Conservation (phyloP, 1,284 basidiomycete genomes). For the Peniophora sp. region DNA sequence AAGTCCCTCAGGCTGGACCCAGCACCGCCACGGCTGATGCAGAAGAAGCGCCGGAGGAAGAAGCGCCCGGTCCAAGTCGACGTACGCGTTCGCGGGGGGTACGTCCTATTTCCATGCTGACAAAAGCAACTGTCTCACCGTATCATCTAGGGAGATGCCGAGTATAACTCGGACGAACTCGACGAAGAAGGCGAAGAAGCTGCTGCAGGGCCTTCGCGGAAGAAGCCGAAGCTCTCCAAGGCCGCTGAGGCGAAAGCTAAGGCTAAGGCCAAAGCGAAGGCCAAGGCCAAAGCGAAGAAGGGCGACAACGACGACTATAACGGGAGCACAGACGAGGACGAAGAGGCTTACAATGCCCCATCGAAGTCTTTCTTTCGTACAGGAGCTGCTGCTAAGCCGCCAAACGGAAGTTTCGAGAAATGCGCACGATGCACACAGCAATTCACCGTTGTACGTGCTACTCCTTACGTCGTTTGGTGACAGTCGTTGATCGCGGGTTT, state of each 20-base stretch:
- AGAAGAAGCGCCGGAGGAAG: too few relatives aligned
- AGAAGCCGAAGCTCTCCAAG: constrained; percentile 39
- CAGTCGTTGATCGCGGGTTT: too few relatives aligned
- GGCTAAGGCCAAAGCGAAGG: constrained; percentile 37
- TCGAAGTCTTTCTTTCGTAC: constrained; percentile 45
- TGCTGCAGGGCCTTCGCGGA: constrained; percentile 20
- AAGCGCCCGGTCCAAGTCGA: constrained; percentile 16
- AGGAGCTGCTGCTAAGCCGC: constrained; percentile 40
- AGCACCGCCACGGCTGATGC: too few relatives aligned
- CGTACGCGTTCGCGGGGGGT: too few relatives aligned
- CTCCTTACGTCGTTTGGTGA: background rate
- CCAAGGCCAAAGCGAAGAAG: constrained; percentile 40
- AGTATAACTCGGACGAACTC: constrained; percentile 66
- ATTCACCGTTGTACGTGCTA: constrained; percentile 77
- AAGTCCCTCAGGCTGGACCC: too few relatives aligned
- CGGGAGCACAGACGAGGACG: constrained; percentile 32
- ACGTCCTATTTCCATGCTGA: too few relatives aligned
- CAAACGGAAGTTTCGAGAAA: constrained; percentile 72
- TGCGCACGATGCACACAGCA: constrained; percentile 80
- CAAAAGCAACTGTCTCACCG: too few relatives aligned
- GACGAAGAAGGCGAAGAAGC: constrained; percentile 46
- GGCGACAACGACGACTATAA: constrained; percentile 38
- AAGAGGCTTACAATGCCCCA: constrained; percentile 49
- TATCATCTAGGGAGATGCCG: too few relatives aligned
- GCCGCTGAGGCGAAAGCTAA: constrained; percentile 27